phyloP scores from a whole-genome alignment of 23 red algal genomes.

The Pyropia yezoensis region DNA sequence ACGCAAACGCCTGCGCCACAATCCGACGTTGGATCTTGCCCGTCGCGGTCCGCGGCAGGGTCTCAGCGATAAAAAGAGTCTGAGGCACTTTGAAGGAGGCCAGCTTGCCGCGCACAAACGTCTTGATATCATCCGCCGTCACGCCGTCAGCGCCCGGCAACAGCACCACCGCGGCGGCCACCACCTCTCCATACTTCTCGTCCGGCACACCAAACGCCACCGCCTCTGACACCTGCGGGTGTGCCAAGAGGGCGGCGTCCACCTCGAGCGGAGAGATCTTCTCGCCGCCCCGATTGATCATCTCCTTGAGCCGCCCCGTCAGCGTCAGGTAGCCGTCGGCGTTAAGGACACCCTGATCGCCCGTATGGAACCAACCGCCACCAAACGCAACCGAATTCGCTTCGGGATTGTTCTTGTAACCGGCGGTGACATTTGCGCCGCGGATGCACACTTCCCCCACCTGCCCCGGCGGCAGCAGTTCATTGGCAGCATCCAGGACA shows the following conservation, averaged over 20 bases:
- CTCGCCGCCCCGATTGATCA: conserved; percentile 95
- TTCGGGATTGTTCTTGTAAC: conserved; percentile 56
- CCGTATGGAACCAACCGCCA: conserved; percentile 89
- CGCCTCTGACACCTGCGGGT: conserved; percentile 64
- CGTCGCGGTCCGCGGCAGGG: conserved; percentile 62
- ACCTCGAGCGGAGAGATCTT: conserved; percentile 92
- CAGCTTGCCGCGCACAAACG: conserved; percentile 35
- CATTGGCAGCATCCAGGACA: conserved; percentile 27
- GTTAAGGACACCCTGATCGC: conserved; percentile 77
- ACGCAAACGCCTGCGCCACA: conserved; percentile 52
- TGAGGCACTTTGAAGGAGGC: conserved; percentile 81
- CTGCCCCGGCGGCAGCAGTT: conserved; percentile 12
- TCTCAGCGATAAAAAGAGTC: conserved; percentile 57
- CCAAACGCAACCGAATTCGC: conserved; percentile 74
- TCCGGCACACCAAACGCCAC: conserved; percentile 83
- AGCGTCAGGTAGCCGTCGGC: conserved; percentile 84
- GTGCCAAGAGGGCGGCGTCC: conserved; percentile 56
- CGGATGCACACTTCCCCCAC: conserved; percentile 83
- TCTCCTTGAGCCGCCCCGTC: conserved; percentile 85
- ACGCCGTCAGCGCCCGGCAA: conserved; percentile 14
- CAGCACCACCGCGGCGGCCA: conserved; percentile 78
- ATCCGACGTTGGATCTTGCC: conserved; percentile 81
- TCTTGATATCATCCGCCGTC: conserved; percentile 32
- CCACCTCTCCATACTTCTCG: conserved; percentile 89
- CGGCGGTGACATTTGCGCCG: conserved; percentile 75